A percentile compares a stretch with the other conserved stretches of the same genome.
These are phyloP conservation scores for Collybia nuda DNA, from an alignment of 768 basidiomycete genomes.

Conservation along the genomic window DNA sequence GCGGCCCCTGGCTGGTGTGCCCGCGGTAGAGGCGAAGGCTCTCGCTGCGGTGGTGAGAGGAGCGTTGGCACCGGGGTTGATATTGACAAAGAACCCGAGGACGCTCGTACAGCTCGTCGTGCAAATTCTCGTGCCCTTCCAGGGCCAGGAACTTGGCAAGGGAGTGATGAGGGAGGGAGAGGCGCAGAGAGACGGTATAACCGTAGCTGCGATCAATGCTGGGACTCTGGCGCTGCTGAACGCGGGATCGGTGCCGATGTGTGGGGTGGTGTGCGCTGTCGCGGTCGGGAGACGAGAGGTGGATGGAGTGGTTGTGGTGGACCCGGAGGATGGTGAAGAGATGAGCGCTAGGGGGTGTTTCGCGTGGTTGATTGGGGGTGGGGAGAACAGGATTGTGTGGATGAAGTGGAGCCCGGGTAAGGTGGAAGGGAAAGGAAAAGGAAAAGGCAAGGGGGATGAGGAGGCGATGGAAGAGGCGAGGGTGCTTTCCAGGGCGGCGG, in stretches of 20 bases:
- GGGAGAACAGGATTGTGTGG: constrained; percentile 48
- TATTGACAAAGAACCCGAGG: constrained; percentile 70
- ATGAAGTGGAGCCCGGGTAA: constrained; percentile 62
- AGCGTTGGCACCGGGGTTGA: constrained; percentile 57
- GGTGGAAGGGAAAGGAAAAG: constrained; percentile 14
- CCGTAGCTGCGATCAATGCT: constrained; percentile 66
- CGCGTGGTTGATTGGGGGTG: constrained; percentile 48
- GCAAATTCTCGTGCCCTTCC: constrained; percentile 46
- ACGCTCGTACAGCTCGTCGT: constrained; percentile 78
- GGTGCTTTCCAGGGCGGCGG: constrained; percentile 48
- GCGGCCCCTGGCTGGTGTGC: constrained; percentile 66
- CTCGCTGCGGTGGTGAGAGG: constrained; percentile 53
- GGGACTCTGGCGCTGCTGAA: constrained; percentile 67
- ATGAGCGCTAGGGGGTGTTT: constrained; percentile 60
- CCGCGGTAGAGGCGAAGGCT: constrained; percentile 69
- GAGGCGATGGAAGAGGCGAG: constrained; percentile 42
- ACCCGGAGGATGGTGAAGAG: constrained; percentile 49
- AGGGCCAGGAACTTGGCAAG: background rate
- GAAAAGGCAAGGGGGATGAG: constrained; percentile 36
- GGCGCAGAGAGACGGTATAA: constrained; percentile 41
- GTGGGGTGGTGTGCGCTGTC: constrained; percentile 71
- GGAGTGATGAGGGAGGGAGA: no score
- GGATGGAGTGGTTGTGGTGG: constrained; percentile 40
- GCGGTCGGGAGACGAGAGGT: constrained; percentile 43
- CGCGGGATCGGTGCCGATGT: constrained; percentile 71